phyloP scores from a whole-genome alignment of 2,329 filamentous ascomycete species.

The Colletotrichum lindemuthianum region DNA sequence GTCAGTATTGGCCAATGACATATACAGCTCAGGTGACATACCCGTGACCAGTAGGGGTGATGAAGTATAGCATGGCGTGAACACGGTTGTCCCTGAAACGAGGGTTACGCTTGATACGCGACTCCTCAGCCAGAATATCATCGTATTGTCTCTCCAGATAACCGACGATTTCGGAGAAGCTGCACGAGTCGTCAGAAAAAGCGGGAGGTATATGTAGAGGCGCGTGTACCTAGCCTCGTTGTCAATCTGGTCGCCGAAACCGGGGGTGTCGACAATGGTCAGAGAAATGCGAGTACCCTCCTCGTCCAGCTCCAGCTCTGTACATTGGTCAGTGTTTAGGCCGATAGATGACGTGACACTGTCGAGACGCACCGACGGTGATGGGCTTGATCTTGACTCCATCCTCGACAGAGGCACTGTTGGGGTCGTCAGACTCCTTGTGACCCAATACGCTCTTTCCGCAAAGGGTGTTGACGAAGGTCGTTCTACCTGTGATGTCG shows the following conservation, averaged over 20 bases:
- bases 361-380: slow-evolving; percentile 81
- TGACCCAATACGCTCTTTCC: slow-evolving; percentile 90
- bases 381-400: slow-evolving; percentile 98
- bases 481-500: slow-evolving; percentile 80
- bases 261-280: slow-evolving; percentile 98
- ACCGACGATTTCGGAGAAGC: slow-evolving; percentile 97
- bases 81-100: slow-evolving; percentile 99
- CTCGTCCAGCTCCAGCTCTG: slow-evolving; percentile 95
- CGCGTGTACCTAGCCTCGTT: slow-evolving; percentile 88
- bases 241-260: slow-evolving; percentile 98
- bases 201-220: neutral
- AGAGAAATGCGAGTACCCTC: slow-evolving; percentile 98
- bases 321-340: slow-evolving; percentile 12
- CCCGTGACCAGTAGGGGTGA: slow-evolving; percentile 97
- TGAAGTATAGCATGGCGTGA: slow-evolving; percentile 98
- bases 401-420: slow-evolving; percentile 90
- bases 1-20: slow-evolving; percentile 10
- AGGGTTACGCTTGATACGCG: slow-evolving; percentile 99
- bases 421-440: slow-evolving; percentile 93
- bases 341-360: neutral
- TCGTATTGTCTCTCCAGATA: slow-evolving; percentile 99
- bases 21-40: slow-evolving; percentile 52
- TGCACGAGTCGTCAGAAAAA: slow-evolving; percentile 48
- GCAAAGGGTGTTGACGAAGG: slow-evolving; percentile 99
- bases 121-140: slow-evolving; percentile 98